Percentiles rank a stretch among this genome's conserved stretches.
Evolutionary conservation across 2,329 filamentous ascomycete species (phyloP).

Genomic region (Aspergillus fijiensis): DNA sequence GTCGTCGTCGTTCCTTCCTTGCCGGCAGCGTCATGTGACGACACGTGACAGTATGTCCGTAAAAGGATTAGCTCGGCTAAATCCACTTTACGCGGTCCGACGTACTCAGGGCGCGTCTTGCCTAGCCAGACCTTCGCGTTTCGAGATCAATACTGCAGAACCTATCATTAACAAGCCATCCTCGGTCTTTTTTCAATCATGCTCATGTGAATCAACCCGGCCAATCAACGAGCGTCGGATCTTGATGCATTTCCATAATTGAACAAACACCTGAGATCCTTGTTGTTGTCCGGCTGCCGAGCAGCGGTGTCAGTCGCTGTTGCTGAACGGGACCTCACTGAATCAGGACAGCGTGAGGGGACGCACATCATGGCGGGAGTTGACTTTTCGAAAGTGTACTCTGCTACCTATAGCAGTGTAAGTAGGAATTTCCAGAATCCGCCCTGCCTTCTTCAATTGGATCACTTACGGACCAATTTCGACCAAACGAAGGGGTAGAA

Average conservation of each 20-base stretch:
- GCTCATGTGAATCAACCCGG: background rate
- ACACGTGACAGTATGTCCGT: slow-evolving; percentile 22
- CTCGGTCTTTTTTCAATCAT: slow-evolving; percentile 27
- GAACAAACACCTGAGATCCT: slow-evolving; percentile 11
- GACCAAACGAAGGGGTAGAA: background rate
- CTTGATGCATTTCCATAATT: slow-evolving; percentile 11
- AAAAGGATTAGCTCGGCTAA: slow-evolving; percentile 27
- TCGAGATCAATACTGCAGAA: slow-evolving; percentile 24
- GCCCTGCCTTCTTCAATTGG: slow-evolving; percentile 1
- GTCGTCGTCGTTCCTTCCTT: slow-evolving; percentile 30
- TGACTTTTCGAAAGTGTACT: slow-evolving; percentile 55
- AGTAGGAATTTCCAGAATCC: slow-evolving; percentile 18
- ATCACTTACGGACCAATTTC: background rate
- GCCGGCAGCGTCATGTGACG: slow-evolving; percentile 24
- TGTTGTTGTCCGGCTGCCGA: slow-evolving; percentile 12
- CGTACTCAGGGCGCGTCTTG: slow-evolving; percentile 32
- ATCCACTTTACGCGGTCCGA: slow-evolving; percentile 42
- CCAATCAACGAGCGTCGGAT: background rate
- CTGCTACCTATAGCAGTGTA: slow-evolving; percentile 65
- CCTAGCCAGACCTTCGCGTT: slow-evolving; percentile 28
- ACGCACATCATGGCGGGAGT: slow-evolving; percentile 36
- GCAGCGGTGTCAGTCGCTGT: slow-evolving; percentile 17
- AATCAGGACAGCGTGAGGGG: slow-evolving; percentile 21
- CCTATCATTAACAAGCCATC: slow-evolving; percentile 28
- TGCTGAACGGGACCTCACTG: slow-evolving; percentile 25